Conservation (phyloP, 1,139 yeast genomes). For the Geotrichum restrictum region DNA sequence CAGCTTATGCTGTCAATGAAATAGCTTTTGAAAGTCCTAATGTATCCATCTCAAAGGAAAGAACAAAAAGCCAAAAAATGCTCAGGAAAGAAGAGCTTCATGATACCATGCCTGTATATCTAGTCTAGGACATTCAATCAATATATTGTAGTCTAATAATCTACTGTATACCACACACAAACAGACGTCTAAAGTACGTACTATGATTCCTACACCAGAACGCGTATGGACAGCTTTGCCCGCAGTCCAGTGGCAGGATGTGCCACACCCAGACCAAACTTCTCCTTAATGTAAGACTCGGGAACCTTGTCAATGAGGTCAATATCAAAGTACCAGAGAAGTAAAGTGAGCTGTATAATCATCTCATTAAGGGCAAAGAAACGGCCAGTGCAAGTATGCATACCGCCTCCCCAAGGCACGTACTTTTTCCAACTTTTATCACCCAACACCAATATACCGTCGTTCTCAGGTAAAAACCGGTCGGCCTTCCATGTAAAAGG, state of each 20-base stretch:
- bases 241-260: constrained; percentile 12
- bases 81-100: no score
- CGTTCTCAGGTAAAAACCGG: constrained; percentile 12
- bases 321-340: constrained; percentile 17
- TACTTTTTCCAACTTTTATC: constrained; percentile 14
- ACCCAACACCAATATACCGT: constrained; percentile 3
- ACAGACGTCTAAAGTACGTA: no score
- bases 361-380: constrained; percentile 18
- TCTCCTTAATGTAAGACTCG: constrained; percentile 15
- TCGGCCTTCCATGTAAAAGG: constrained; percentile 17
- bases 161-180: no score
- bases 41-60: no score
- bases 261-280: constrained; percentile 17
- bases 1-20: no score
- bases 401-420: constrained; percentile 19
- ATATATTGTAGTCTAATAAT: no score
- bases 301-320: constrained; percentile 12
- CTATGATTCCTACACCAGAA: no score
- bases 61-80: no score
- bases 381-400: constrained; percentile 19
- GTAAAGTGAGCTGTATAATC: constrained; percentile 13
- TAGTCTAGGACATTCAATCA: no score
- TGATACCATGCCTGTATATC: no score
- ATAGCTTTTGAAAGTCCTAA: no score
- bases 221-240: constrained; percentile 7